These are phyloP conservation scores for Colletotrichum scovillei DNA, from an alignment of 2,329 filamentous ascomycete species.

Conservation along the genomic window DNA sequence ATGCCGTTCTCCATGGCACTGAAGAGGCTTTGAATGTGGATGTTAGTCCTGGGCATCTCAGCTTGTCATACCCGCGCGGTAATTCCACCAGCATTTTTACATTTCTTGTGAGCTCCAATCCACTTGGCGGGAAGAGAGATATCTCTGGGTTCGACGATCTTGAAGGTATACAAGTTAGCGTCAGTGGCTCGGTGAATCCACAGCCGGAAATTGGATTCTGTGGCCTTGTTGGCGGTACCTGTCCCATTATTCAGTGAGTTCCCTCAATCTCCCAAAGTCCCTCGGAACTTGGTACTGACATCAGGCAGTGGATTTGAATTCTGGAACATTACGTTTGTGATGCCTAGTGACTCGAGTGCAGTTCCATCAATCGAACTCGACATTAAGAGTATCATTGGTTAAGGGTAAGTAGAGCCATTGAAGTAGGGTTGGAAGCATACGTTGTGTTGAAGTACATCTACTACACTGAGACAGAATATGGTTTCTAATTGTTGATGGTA, in stretches of 20 bases:
- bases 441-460: no score
- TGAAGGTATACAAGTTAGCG: slow-evolving; percentile 55
- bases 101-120: slow-evolving; percentile 58
- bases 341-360: slow-evolving; percentile 46
- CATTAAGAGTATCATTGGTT: not conserved
- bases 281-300: not conserved
- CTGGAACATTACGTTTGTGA: slow-evolving; percentile 53
- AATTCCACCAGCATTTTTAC: slow-evolving; percentile 60
- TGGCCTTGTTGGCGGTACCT: slow-evolving; percentile 19
- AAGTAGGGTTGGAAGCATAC: no score
- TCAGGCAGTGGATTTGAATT: slow-evolving; percentile 15
- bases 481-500: no score
- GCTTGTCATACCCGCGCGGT: slow-evolving; percentile 64
- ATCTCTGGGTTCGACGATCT: slow-evolving; percentile 58
- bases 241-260: slow-evolving; percentile 24
- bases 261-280: no score
- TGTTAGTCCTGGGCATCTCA: slow-evolving; percentile 54
- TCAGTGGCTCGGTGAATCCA: slow-evolving; percentile 55
- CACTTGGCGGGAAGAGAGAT: slow-evolving; percentile 52
- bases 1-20: slow-evolving; percentile 48
- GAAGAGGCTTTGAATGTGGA: slow-evolving; percentile 52
- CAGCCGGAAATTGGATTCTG: slow-evolving; percentile 13
- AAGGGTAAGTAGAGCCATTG: not conserved
- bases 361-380: not conserved
- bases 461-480: no score